Base-by-base conservation (phyloP, 495 filamentous ascomycete species). In the Aspergillus carlsbadensis region DNA sequence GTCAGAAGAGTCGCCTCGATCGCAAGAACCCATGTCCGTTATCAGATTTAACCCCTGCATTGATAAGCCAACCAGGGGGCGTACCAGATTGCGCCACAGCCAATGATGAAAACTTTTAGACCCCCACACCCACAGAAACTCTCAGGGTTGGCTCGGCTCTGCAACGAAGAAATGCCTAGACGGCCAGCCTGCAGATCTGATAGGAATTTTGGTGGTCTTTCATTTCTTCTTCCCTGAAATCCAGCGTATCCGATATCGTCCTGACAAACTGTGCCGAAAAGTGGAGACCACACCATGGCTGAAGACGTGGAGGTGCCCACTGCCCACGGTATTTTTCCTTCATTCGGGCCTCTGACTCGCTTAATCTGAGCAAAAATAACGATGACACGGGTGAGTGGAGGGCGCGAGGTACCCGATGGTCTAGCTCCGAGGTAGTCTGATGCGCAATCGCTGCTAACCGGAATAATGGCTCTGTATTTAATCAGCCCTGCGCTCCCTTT, bases 41-140 rank as follows among this genome's bases (percentile, higher is more conserved):
- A 58, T 58, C 56, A 52, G 56, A 58, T 58, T 51, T 21, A 21
- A 46, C 46, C 39, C 48, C 34, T 51, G 48, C 20, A 26, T 37
- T 18, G 6, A 10, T 26, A 26, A 18, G 7, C 53, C 46, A 52
- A 46, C 39, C 40, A 45, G 6, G 2, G 21, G 10, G 29, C 17
- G 10, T 17, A 7, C 46, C 46, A 57, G 37, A 37, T 20, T 5
- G 3, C 21, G 0, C 6, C 20, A 1, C 15, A 17, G 5, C 56
- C 40, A 57, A 34, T 51, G 10, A 45, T 5, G 17, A 8, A 3
- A 42, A 20, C 14, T 14, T 36, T 10, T n/a, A 36, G 21, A 42
- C 22, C 33, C 31, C 43, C 52, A 47, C 41, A 26, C 14, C 33
- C 11, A 13, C 34, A 24, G 2, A 7, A 20, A 15, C 14, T 21